phyloP scores from a whole-genome alignment of 352 stramenopile genomes.

The Globisporangium alternatum region DNA sequence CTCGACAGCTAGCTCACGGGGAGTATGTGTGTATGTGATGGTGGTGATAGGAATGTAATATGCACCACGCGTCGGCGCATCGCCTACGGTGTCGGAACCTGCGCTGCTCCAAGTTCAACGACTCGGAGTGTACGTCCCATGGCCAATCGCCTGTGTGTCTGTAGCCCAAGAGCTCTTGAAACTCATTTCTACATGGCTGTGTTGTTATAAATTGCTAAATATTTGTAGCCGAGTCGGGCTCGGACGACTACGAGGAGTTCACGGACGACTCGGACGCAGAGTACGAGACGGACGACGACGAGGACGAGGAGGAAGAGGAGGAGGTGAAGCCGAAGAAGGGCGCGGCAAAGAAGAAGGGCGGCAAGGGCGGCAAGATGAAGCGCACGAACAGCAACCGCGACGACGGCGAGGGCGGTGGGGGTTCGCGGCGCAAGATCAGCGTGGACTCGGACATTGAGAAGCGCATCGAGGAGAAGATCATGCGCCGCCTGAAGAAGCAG shows the following conservation, averaged over 20 bases:
- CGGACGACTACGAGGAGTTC: constrained; percentile 59
- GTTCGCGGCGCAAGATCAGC: constrained; percentile 47
- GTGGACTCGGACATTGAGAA: constrained; percentile 78
- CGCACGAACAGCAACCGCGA: constrained; percentile 46
- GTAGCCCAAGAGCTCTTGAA: not conserved
- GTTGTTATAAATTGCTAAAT: not conserved
- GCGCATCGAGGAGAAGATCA: constrained; percentile 87
- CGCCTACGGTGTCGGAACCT: constrained; percentile 81
- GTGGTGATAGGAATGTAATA: constrained; percentile 71
- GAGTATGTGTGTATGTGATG: not conserved
- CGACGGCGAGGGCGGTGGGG: constrained; percentile 34
- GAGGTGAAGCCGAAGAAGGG: constrained; percentile 67
- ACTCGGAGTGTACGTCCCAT: constrained; percentile 72
- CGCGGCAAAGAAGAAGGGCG: constrained; percentile 42
- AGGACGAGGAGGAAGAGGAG: constrained; percentile 58
- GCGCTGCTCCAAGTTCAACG: constrained; percentile 88
- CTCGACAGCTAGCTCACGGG: not conserved
- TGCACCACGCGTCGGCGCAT: constrained; percentile 87
- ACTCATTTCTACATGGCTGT: constrained; percentile 1
- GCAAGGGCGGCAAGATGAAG: constrained; percentile 28
- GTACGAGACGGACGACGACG: constrained; percentile 66
- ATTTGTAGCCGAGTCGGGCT: constrained; percentile 58
- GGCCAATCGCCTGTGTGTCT: not conserved
- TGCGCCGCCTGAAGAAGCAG: constrained; percentile 84
- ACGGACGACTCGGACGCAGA: constrained; percentile 60